Conservation (phyloP, 768 basidiomycete genomes). For the Fibroporia radiculosa region DNA sequence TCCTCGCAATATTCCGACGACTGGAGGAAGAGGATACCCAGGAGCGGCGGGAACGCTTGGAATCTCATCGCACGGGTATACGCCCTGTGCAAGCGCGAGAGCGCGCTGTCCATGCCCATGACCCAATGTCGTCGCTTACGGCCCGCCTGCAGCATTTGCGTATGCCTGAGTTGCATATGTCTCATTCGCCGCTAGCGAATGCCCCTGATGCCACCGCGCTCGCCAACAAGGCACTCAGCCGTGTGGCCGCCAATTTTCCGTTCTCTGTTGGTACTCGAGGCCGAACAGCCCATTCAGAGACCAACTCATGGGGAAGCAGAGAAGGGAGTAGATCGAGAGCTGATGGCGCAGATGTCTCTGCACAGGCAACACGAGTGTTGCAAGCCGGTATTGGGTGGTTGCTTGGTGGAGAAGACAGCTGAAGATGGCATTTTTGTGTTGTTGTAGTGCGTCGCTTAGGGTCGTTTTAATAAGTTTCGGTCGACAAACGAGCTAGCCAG, state of each 20-base stretch:
- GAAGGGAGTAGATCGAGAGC: constrained; percentile 23
- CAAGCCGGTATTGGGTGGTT: constrained; percentile 95
- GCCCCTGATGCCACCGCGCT: constrained; percentile 77
- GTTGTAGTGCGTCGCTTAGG: too few relatives aligned
- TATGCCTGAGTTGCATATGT: constrained; percentile 63
- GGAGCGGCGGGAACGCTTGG: constrained; percentile 37
- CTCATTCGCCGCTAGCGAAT: constrained; percentile 57
- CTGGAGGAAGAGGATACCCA: constrained; percentile 61
- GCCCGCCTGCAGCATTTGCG: constrained; percentile 59
- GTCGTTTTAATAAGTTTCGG: too few relatives aligned
- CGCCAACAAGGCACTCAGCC: constrained; percentile 71
- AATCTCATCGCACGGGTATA: constrained; percentile 17
- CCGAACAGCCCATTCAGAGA: constrained; percentile 23
- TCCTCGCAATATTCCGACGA: constrained; percentile 72
- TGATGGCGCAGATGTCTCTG: constrained; percentile 46
- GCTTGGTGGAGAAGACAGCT: constrained; percentile 71
- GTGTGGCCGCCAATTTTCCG: constrained; percentile 68
- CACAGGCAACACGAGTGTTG: constrained; percentile 71
- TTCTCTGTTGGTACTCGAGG: constrained; percentile 42
- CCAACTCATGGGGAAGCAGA: constrained; percentile 32
- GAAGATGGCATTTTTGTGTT: not conserved
- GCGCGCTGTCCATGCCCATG: constrained; percentile 11
- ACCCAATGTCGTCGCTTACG: constrained; percentile 36
- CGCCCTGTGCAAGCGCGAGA: constrained; percentile 6
- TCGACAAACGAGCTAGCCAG: too few relatives aligned